Evolutionary conservation across 2,329 filamentous ascomycete genomes (phyloP).

Genomic region (Stagonosporopsis cucurbitacearum): DNA sequence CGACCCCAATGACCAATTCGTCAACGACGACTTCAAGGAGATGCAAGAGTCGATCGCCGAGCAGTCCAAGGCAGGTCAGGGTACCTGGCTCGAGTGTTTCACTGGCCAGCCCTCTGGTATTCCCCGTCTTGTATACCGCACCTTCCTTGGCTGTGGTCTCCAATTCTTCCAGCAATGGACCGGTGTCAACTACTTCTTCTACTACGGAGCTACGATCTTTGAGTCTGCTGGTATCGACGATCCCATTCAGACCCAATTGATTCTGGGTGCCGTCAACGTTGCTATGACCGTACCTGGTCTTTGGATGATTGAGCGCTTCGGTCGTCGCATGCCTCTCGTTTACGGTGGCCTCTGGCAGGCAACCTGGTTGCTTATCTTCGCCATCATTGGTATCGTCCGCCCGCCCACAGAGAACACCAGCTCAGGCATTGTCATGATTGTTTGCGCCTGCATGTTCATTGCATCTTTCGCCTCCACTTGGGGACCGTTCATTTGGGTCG

Average conservation of each 20-base stretch:
- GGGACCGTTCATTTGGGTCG: constrained; percentile 64
- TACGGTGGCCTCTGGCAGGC: constrained; percentile 72
- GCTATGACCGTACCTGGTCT: constrained; percentile 70
- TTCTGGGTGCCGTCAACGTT: constrained; percentile 68
- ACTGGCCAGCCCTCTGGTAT: constrained; percentile 47
- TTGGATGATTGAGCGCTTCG: constrained; percentile 71
- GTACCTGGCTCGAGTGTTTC: constrained; percentile 41
- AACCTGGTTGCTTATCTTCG: constrained; percentile 68
- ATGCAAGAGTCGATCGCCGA: constrained; percentile 42
- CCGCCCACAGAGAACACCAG: constrained; percentile 44
- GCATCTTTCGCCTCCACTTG: constrained; percentile 72
- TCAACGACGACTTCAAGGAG: constrained; percentile 60
- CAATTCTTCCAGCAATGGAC: constrained; percentile 47
- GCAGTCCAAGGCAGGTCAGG: constrained; percentile 37
- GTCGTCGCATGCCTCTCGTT: constrained; percentile 72
- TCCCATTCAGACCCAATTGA: constrained; percentile 56
- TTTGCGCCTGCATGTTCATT: constrained; percentile 77
- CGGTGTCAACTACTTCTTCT: constrained; percentile 54
- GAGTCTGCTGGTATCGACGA: constrained; percentile 69
- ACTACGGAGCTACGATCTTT: constrained; percentile 72
- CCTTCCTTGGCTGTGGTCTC: constrained; percentile 37
- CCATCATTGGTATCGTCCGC: constrained; percentile 50
- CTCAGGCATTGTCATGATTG: constrained; percentile 72
- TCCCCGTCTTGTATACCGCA: constrained; percentile 47
- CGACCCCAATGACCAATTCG: constrained; percentile 53